A percentile compares a stretch with the other conserved stretches of the same genome.
These are phyloP conservation scores for Boletus rubescentipes DNA, from an alignment of 768 basidiomycete genomes.

Conservation along the genomic window DNA sequence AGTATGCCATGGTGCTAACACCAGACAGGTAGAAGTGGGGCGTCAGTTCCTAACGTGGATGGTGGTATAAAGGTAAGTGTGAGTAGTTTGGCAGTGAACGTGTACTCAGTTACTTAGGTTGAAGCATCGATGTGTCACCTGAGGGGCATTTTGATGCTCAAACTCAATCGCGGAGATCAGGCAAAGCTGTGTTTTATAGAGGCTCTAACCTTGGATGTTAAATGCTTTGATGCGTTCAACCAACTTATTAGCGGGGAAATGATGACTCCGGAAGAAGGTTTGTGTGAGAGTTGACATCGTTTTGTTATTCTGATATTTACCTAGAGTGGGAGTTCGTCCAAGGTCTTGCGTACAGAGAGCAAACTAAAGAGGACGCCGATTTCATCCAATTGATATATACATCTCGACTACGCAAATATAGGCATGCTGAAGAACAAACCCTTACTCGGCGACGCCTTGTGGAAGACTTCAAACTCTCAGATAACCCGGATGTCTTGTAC, in stretches of 20 bases:
- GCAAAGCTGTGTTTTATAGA: constrained; percentile 97
- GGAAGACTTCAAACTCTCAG: constrained; percentile 78
- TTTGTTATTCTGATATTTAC: constrained; percentile 5
- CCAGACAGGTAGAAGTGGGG: constrained; percentile 56
- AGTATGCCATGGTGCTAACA: constrained; percentile 4
- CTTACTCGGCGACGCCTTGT: constrained; percentile 76
- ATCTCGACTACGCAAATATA: constrained; percentile 87
- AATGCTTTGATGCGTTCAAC: constrained; percentile 95
- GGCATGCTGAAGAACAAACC: constrained; percentile 79
- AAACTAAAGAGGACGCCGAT: constrained; percentile 84
- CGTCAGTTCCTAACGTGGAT: constrained; percentile 76
- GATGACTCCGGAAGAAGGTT: constrained; percentile 96
- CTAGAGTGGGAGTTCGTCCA: constrained; percentile 97
- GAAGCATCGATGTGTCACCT: constrained; percentile 98
- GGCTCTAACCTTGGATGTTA: constrained; percentile 89
- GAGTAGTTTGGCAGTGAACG: neutral
- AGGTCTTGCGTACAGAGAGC: constrained; percentile 75
- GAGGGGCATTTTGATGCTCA: constrained; percentile 90
- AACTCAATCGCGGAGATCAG: constrained; percentile 84
- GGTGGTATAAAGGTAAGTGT: constrained; percentile 87
- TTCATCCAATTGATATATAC: constrained; percentile 94
- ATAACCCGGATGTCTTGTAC: constrained; percentile 91
- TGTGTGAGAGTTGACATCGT: constrained; percentile 6
- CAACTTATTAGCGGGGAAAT: constrained; percentile 90
- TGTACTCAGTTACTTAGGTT: constrained; percentile 51